Percentiles rank a stretch among this genome's conserved stretches.
phyloP scores from a whole-genome alignment of 2,329 filamentous ascomycete species.

The Tothia fuscella region DNA sequence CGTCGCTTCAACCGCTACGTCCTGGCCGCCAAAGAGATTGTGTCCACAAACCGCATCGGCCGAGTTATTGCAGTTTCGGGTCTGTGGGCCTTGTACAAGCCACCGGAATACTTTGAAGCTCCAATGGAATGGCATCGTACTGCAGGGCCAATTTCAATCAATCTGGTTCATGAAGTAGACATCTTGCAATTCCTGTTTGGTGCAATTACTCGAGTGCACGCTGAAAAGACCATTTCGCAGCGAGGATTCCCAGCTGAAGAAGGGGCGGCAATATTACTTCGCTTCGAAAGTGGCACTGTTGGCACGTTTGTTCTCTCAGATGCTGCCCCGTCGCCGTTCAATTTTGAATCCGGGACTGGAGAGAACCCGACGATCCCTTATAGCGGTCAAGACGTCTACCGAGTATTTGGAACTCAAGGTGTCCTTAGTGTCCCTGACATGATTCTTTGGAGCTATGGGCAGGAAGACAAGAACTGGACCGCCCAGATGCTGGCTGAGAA shows the following conservation, averaged over 20 bases:
- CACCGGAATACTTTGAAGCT: slow-evolving; percentile 37
- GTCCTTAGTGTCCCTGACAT: slow-evolving; percentile 44
- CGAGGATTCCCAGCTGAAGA: slow-evolving; percentile 42
- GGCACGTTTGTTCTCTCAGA: slow-evolving; percentile 47
- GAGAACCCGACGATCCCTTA: slow-evolving; percentile 44
- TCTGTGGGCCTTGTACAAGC: slow-evolving; percentile 43
- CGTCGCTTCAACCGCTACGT: slow-evolving; percentile 48
- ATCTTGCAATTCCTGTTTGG: slow-evolving; percentile 45
- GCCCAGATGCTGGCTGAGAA: slow-evolving; percentile 24
- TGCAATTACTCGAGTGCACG: slow-evolving; percentile 39
- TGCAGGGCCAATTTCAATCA: slow-evolving; percentile 41
- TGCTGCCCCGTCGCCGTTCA: slow-evolving; percentile 38
- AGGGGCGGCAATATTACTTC: slow-evolving; percentile 41
- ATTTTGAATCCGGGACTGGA: slow-evolving; percentile 45
- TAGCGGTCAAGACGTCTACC: slow-evolving; percentile 35
- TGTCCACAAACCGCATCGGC: slow-evolving; percentile 33
- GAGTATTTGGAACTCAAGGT: slow-evolving; percentile 42
- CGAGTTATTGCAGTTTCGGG: slow-evolving; percentile 40
- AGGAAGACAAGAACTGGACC: slow-evolving; percentile 30
- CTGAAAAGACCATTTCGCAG: slow-evolving; percentile 34
- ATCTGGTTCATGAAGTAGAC: slow-evolving; percentile 50
- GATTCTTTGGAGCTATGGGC: slow-evolving; percentile 35
- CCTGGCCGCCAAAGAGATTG: slow-evolving; percentile 34
- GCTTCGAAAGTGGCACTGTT: slow-evolving; percentile 42
- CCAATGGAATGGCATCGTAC: slow-evolving; percentile 37